These are phyloP conservation scores for Colletotrichum melonis DNA, from an alignment of 2,329 filamentous ascomycete species.

Conservation along the genomic window DNA sequence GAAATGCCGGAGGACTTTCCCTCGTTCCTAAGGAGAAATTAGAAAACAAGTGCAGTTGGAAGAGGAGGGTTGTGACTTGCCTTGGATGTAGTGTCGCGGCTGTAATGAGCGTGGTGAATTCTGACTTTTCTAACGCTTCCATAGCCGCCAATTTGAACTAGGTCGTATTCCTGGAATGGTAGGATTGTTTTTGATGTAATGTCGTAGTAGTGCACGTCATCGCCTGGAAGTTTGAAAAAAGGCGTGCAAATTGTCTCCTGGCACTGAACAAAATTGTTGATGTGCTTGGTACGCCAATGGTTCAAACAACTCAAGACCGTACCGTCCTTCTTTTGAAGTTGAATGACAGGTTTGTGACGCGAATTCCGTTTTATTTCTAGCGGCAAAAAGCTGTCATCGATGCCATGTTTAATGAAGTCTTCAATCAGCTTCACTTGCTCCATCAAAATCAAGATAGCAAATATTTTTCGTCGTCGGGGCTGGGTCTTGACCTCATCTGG, in stretches of 20 bases:
- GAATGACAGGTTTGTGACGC: background rate
- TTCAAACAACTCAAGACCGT: background rate
- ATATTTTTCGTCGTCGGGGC: background rate
- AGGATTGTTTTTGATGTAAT: background rate
- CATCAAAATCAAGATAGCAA: constrained; percentile 36
- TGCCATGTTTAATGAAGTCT: constrained; percentile 17
- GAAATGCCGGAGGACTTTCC: background rate
- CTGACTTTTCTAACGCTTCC: background rate
- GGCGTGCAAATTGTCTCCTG: background rate
- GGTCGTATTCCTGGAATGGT: background rate
- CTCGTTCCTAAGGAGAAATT: background rate
- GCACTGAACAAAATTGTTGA: background rate
- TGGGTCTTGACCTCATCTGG: background rate
- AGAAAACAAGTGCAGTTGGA: background rate
- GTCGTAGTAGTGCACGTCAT: background rate
- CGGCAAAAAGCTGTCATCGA: background rate
- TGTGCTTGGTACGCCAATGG: background rate
- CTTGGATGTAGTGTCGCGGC: background rate
- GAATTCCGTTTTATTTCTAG: background rate
- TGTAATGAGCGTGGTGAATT: background rate
- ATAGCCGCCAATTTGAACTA: background rate
- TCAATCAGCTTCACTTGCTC: constrained; percentile 42
- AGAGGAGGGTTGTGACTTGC: background rate
- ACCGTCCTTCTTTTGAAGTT: background rate
- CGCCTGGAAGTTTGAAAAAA: background rate